A percentile compares a stretch with the other conserved stretches of the same genome.
Evolutionary conservation across 257 asterid species (phyloP).

Genomic region (Perilla frutescens): DNA sequence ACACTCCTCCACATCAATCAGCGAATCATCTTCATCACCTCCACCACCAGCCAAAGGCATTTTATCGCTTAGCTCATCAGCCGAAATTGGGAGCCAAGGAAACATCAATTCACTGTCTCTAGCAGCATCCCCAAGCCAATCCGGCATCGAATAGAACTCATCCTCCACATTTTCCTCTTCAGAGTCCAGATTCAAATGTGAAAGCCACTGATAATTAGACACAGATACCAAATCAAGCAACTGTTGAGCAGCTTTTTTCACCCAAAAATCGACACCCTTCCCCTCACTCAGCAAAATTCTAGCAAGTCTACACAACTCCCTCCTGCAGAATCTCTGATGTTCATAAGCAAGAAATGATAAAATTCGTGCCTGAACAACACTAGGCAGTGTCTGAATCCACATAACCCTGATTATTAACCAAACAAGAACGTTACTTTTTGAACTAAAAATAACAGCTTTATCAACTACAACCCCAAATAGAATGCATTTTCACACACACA

Average conservation of each 20-base stretch:
- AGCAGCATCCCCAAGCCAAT: conserved; percentile 59
- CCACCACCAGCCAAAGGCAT: conserved; percentile 38
- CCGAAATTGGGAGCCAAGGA: conserved; percentile 70
- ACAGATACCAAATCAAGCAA: conserved; percentile 64
- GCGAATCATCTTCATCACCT: conserved; percentile 40
- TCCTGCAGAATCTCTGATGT: conserved; percentile 51
- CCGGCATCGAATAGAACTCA: conserved; percentile 57
- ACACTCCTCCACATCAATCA: conserved; percentile 38
- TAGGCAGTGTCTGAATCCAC: conserved; percentile 69
- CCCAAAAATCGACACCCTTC: conserved; percentile 67
- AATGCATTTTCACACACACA: background rate
- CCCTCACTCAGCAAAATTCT: conserved; percentile 48
- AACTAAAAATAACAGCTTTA: background rate
- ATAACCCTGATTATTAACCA: conserved; percentile 52
- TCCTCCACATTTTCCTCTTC: conserved; percentile 58
- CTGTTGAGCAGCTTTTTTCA: conserved; percentile 68
- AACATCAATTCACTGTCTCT: conserved; percentile 47
- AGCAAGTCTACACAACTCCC: conserved; percentile 61
- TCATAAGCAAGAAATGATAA: conserved; percentile 65
- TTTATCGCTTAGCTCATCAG: conserved; percentile 39
- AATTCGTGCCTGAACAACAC: conserved; percentile 65
- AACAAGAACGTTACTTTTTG: conserved; percentile 12
- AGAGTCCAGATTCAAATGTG: conserved; percentile 64
- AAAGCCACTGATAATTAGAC: conserved; percentile 59
- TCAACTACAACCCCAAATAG: background rate